A percentile compares a stretch with the other conserved stretches of the same genome.
Evolutionary conservation across 345 rosid genomes (phyloP).

Genomic region (sweet orange (Citrus sinensis)): DVS_A1.0 CM039164.1:4868501-4869000

Average conservation of each 20-base stretch:
- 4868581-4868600: neutral
- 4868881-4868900: neutral
- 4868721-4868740: neutral
- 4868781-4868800: neutral
- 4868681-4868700: neutral
- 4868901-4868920: neutral
- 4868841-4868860: no score
- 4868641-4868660: neutral
- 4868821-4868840: neutral
- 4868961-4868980: slow-evolving; percentile 75
- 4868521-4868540: slow-evolving; percentile 90
- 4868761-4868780: neutral
- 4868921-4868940: slow-evolving; percentile 86
- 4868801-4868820: neutral
- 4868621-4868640: neutral
- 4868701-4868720: neutral
- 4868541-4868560: slow-evolving; percentile 95
- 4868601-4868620: neutral
- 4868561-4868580: slow-evolving; percentile 92
- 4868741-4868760: neutral
- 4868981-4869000: slow-evolving; percentile 75
- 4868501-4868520: slow-evolving; percentile 86
- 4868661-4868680: neutral
- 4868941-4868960: slow-evolving; percentile 75
- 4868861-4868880: neutral